Conservation (phyloP, 352 stramenopile genomes). For the Phytopythium oedochilum region DNA sequence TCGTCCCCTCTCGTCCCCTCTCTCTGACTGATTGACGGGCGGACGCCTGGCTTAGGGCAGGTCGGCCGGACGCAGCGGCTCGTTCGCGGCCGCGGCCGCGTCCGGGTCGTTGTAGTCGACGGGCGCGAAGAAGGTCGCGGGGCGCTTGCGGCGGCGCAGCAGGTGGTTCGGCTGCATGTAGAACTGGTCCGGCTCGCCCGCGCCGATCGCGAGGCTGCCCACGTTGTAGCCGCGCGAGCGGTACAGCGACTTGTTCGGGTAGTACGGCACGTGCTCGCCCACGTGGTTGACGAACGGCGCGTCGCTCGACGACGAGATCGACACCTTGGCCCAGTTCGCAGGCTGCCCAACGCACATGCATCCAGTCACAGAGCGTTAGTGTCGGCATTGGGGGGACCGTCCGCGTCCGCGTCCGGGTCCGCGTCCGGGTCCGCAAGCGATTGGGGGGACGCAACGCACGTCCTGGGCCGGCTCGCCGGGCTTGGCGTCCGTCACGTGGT, state of each 20-base stretch:
- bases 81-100: slow-evolving; percentile 25
- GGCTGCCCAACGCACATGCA: slow-evolving; percentile 28
- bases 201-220: slow-evolving; percentile 53
- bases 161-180: slow-evolving; percentile 79
- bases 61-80: slow-evolving; percentile 50
- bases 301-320: slow-evolving; percentile 50
- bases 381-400: too few relatives aligned
- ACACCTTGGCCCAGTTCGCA: slow-evolving; percentile 61
- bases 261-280: slow-evolving; percentile 58
- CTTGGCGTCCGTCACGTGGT: slow-evolving; percentile 69
- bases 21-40: slow-evolving; percentile 1
- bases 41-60: slow-evolving; percentile 49
- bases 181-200: slow-evolving; percentile 72
- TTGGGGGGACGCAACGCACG: slow-evolving; percentile 12
- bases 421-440: neutral
- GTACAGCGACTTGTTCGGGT: slow-evolving; percentile 73
- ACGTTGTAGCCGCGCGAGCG: slow-evolving; percentile 78
- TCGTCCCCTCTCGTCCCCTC: slow-evolving; percentile 1
- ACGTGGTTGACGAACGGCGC: slow-evolving; percentile 70
- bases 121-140: slow-evolving; percentile 57
- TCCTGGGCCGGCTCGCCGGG: slow-evolving; percentile 59
- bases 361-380: too few relatives aligned
- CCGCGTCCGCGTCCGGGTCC: too few relatives aligned
- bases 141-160: slow-evolving; percentile 62
- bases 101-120: slow-evolving; percentile 85